A percentile compares a stretch with the other conserved stretches of the same genome.
Evolutionary conservation across 495 filamentous ascomycete species (phyloP).

Genomic region (Lentithecium fluviatile): DNA sequence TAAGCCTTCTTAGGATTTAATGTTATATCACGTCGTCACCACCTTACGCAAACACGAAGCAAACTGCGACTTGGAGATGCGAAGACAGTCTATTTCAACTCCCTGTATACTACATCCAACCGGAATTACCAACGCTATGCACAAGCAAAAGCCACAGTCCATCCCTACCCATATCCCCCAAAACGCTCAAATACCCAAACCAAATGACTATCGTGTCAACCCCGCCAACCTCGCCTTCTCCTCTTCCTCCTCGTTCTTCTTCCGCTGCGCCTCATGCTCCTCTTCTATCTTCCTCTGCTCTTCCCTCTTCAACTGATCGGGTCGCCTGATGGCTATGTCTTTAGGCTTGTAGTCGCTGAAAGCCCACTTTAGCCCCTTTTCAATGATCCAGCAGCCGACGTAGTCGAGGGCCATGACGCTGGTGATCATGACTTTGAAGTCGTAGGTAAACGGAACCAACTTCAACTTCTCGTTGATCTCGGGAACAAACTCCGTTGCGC

Average conservation of each 20-base stretch:
- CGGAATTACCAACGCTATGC: too few species aligned
- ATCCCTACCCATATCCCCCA: too few species aligned
- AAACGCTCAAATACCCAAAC: too few species aligned
- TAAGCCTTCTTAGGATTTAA: too few species aligned
- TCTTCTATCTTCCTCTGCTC: conserved; percentile 63
- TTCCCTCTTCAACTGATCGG: conserved; percentile 85
- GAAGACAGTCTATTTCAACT: too few species aligned
- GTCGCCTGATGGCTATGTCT: conserved; percentile 83
- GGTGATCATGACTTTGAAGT: conserved; percentile 89
- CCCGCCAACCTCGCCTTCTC: conserved; percentile 14
- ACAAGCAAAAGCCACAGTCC: too few species aligned
- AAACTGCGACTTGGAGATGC: too few species aligned
- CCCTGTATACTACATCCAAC: too few species aligned
- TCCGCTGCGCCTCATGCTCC: conserved; percentile 35
- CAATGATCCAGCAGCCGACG: conserved; percentile 80
- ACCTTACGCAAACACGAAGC: too few species aligned
- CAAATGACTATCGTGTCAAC: background rate
- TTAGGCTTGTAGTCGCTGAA: conserved; percentile 94
- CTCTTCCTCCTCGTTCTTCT: conserved; percentile 30
- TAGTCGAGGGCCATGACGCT: conserved; percentile 86
- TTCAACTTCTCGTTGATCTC: conserved; percentile 92
- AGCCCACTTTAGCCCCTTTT: conserved; percentile 77
- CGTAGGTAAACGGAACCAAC: conserved; percentile 84
- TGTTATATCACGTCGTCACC: too few species aligned
- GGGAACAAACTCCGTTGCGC: conserved; percentile 93